Conservation (phyloP, 805 yeast genomes). For the Lipomyces sp. region DNA sequence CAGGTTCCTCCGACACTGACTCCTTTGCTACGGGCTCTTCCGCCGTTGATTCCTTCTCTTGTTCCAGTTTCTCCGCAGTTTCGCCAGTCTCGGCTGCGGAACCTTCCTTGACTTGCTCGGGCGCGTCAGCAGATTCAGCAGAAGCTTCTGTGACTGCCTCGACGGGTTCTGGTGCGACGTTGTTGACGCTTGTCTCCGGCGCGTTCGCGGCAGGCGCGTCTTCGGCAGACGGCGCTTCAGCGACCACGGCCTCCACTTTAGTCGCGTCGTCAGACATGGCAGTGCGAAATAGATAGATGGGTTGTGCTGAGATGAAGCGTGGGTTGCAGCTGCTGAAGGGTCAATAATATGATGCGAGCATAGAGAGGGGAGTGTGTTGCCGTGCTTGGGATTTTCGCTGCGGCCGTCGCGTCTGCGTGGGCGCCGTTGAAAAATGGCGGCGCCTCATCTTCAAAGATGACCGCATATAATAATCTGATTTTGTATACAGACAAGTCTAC, state of each 20-base stretch:
- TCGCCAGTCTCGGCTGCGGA: background rate
- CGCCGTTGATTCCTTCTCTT: background rate
- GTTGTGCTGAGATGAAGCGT: background rate
- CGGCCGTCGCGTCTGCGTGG: background rate
- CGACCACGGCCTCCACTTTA: constrained; percentile 9
- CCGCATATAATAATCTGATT: background rate
- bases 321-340: background rate
- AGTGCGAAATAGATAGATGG: background rate
- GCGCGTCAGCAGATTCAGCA: background rate
- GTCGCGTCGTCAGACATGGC: constrained; percentile 10
- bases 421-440: background rate
- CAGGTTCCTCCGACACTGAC: background rate
- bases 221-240: constrained; percentile 11
- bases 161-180: background rate
- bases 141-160: background rate
- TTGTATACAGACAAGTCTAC: background rate
- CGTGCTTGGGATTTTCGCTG: background rate
- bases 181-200: background rate
- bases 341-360: background rate
- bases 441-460: too few species aligned
- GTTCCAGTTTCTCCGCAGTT: background rate
- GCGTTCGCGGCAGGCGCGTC: constrained; percentile 15
- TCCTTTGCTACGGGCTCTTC: constrained; percentile 3
- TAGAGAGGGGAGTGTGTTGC: background rate
- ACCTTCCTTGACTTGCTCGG: background rate